Evolutionary conservation across 805 yeast species (phyloP), one percentile per base, ranked within the genome.

Genomic region (Kodamaea jinghongensis): DNA sequence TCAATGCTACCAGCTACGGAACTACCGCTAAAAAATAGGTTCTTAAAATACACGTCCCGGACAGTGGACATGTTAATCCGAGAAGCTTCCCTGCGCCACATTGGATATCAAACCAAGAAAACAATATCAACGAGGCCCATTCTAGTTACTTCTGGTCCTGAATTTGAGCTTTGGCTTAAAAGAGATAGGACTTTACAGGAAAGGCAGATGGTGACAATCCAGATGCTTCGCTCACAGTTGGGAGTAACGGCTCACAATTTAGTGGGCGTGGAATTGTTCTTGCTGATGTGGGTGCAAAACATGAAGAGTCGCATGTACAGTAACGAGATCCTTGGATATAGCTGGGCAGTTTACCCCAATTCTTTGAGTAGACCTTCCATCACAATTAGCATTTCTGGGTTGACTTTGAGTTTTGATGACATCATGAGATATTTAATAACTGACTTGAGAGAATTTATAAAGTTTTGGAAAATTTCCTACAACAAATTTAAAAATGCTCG

Each of bases 321-420:
- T 1, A 70, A 80, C 1, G 76, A 79, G 41, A 52, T 68, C n/a
- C 42, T 80, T 7, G 79, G 81, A 1, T 80, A 71, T 49, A 54
- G 73, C 0, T 83, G 83, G 76, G 79, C 76, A 13, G 44, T 83
- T 0, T 63, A 58, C 27, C 75, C 87, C 0, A 76, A 82, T 3
- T 44, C 65, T 10, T 75, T 74, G 46, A 81, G 85, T 4, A 77
- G 72, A 37, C 68, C 72, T 1, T 73, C 81, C 5, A 52, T 84
- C 5, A 57, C 72, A 0, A 49, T 83, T n/a, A 73, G 72, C 3
- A 54, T 79, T 1, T 60, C 73, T 17, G 91, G 93, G 0, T 72
- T 73, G n/a, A 49, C 55, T 0, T 57, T 58, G 20, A 73, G 76
- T 1, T 58, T 75, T 4, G 37, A 44, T 2, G 43, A 44, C 3